Conservation (phyloP, 805 yeast genomes). For the Ogataea henricii region DNA sequence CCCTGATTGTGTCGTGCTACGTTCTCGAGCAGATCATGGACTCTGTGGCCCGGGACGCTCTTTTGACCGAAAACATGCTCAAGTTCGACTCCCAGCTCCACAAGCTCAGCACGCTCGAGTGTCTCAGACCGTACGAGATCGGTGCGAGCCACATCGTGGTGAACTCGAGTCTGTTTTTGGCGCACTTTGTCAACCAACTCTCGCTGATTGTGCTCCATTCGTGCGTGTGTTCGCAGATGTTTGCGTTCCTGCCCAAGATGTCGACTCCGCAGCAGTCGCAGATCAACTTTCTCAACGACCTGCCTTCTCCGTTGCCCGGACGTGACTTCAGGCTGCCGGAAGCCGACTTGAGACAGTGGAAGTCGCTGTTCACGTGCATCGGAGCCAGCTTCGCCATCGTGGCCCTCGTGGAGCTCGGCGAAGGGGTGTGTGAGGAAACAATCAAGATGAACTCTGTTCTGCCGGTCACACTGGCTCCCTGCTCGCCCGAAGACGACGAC, state of each 20-base stretch:
- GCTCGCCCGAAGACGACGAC: slow-evolving; percentile 18
- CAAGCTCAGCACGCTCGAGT: slow-evolving; percentile 19
- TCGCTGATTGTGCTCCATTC: slow-evolving; percentile 32
- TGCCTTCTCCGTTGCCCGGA: slow-evolving; percentile 23
- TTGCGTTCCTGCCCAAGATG: slow-evolving; percentile 39
- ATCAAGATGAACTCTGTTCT: slow-evolving; percentile 15
- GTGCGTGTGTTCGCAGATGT: slow-evolving; percentile 34
- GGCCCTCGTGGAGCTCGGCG: slow-evolving; percentile 41
- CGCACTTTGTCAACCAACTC: slow-evolving; percentile 35
- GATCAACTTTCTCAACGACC: slow-evolving; percentile 27
- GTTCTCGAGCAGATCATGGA: slow-evolving; percentile 40
- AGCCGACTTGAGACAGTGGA: slow-evolving; percentile 29
- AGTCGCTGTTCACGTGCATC: slow-evolving; percentile 35
- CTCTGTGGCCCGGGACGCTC: slow-evolving; percentile 27
- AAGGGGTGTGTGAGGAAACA: slow-evolving; percentile 35
- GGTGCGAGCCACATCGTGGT: slow-evolving; percentile 32
- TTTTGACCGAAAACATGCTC: slow-evolving; percentile 28
- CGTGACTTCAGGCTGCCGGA: slow-evolving; percentile 21
- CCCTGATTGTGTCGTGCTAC: slow-evolving; percentile 32
- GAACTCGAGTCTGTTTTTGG: slow-evolving; percentile 37
- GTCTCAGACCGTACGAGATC: slow-evolving; percentile 18
- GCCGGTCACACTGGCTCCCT: slow-evolving; percentile 29
- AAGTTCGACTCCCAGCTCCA: slow-evolving; percentile 30
- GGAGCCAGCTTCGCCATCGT: slow-evolving; percentile 35
- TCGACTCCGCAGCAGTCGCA: slow-evolving; percentile 17